Conservation (phyloP, 306 rosid species). For the Mucuna pruriens region DNA sequence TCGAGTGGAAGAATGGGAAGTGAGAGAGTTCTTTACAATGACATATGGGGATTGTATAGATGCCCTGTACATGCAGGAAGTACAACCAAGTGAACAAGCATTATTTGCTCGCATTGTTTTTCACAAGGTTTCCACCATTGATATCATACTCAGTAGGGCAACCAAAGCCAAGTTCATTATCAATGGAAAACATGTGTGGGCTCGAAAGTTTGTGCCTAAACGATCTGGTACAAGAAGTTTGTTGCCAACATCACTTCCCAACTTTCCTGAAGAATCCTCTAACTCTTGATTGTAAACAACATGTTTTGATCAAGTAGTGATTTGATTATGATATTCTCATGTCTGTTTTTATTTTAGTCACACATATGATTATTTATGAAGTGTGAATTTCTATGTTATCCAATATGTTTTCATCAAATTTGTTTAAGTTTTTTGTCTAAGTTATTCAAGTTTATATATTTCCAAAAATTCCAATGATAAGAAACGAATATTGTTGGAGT, state of each 20-base stretch:
- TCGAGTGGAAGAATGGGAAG: slow-evolving; percentile 63
- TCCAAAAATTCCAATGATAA: too few species aligned
- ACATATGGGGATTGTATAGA: slow-evolving; percentile 65
- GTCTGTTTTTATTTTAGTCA: neutral
- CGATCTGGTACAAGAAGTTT: neutral
- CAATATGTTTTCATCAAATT: too few species aligned
- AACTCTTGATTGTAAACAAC: neutral
- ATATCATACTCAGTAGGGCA: slow-evolving; percentile 53
- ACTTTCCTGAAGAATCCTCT: neutral
- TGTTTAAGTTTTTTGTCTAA: too few species aligned
- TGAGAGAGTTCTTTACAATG: slow-evolving; percentile 49
- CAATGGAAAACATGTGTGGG: slow-evolving; percentile 84
- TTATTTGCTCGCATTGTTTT: slow-evolving; percentile 73
- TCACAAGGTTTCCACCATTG: slow-evolving; percentile 36
- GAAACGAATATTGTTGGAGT: too few species aligned
- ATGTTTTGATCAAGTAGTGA: too few species aligned
- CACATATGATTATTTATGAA: too few species aligned
- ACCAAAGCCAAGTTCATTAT: slow-evolving; percentile 61
- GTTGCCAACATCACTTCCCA: neutral
- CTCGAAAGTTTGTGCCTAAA: slow-evolving; percentile 66
- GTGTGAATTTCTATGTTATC: too few species aligned
- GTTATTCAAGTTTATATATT: too few species aligned
- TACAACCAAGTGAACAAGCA: slow-evolving; percentile 48
- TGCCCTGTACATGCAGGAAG: slow-evolving; percentile 69
- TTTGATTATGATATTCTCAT: too few species aligned